Evolutionary conservation across 2,329 filamentous ascomycete genomes (phyloP), one percentile per base, ranked within the genome.

Genomic region (Blumeria graminis): DNA sequence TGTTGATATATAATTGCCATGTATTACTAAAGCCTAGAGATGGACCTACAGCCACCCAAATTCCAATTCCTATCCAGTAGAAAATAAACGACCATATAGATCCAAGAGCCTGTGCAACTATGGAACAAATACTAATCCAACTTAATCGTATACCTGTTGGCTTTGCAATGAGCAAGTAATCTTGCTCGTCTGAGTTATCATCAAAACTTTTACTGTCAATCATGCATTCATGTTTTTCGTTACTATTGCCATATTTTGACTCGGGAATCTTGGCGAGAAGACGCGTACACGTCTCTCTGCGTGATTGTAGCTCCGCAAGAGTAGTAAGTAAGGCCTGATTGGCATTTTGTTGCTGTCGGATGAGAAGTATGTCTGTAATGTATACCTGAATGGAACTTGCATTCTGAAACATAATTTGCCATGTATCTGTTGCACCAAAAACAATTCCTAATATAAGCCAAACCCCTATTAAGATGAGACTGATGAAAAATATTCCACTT

Each of bases 1-100:
- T 70, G 64, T 72, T 71, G 63, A 71, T 68, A 59, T 70, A 68
- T 14, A 70, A 63, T 62, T 70, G 68, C 69, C 69, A 70, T 6
- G 62, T 63, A 58, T 69, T 61, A 41, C 62, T 65, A 57, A 63
- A 70, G 28, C 61, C 28, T 34, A 62, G 60, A 13, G 59, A 60
- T 1, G 62, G 58, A 1, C 68, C 69, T n/a, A 66, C 65, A 38
- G 61, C 64, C 7, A 67, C 57, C 69, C 69, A 70, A 38, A 65
- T 60, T 53, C 65, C 48, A 56, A 70, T 68, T 51, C 67, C 64
- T 8, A 62, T 59, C 67, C 67, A 69, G 64, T 67, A 69, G 18
- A 69, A 56, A 48, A 62, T 58, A 35, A 68, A 61, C 0, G 66
- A 62, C 8, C 57, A 62, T 9, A 69, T 59, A 48, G 66, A 67